Percentiles rank a stretch among this genome's conserved stretches.
phyloP scores from a whole-genome alignment of 371 early-diverging fungal genomes.

The Choanephora cucurbitarum region DNA sequence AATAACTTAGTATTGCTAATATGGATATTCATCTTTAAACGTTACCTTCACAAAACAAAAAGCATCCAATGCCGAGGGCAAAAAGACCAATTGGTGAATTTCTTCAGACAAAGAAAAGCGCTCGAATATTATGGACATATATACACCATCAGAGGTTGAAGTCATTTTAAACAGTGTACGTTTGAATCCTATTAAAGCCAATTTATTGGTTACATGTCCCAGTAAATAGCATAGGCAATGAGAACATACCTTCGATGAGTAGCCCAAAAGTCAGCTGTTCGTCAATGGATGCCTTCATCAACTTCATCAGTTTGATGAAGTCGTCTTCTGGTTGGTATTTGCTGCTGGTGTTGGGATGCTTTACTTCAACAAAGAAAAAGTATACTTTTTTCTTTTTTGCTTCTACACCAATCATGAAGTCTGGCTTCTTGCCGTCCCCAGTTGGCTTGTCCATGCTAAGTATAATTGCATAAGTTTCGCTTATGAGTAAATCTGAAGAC shows the following conservation, averaged over 20 bases:
- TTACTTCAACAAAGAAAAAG: slow-evolving; percentile 5
- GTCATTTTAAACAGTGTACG: not conserved
- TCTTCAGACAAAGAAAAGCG: slow-evolving; percentile 7
- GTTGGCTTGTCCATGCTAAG: not conserved
- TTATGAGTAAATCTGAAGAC: not conserved
- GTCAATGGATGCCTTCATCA: not conserved
- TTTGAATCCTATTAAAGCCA: not conserved
- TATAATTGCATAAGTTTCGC: too few species aligned
- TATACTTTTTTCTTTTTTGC: not conserved
- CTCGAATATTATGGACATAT: not conserved
- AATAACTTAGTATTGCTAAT: too few species aligned
- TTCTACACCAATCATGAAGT: not conserved
- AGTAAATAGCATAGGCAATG: not conserved
- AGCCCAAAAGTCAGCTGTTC: not conserved
- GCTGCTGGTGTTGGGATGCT: not conserved
- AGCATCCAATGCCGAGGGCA: not conserved
- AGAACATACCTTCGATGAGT: slow-evolving; percentile 1
- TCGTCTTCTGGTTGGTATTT: slow-evolving; percentile 3
- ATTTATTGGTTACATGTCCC: not conserved
- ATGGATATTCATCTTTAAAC: not conserved
- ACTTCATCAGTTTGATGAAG: not conserved
- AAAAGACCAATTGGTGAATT: not conserved
- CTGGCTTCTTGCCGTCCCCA: not conserved
- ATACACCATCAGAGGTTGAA: not conserved
- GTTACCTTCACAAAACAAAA: slow-evolving; percentile 1